Base-by-base conservation (phyloP, 148 eudicot species). In the Spergularia marina region DNA sequence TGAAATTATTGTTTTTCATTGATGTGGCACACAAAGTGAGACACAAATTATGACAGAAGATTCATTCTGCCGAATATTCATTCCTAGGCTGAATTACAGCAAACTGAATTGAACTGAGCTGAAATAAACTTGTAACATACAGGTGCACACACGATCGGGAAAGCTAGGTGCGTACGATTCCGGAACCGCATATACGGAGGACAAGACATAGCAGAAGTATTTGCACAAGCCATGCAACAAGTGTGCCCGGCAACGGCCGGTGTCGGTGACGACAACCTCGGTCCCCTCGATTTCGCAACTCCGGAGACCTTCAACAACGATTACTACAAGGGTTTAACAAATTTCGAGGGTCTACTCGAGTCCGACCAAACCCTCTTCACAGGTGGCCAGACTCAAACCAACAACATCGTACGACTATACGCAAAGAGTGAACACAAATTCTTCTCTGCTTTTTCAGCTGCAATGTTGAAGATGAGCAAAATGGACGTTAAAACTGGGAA, bases 131-230 rank as follows among this genome's bases (percentile, higher is more conserved):
- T 3, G 2, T 2, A 5, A 16, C 23, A 6, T 7, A 40, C 16
- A 75, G 78, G 78, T 13, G 71, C 70, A 13, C 80, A 78, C 71
- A 78, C 80, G 21, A 51, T 71, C 30, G 80, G 80, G 1, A 64
- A 62, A 71, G 80, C 80, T 36, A 62, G 80, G 30, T 77, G 80
- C 55, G 13, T 53, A 70, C 70, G 75, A 1, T 77, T 77, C 64
- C 70, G 80, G 4, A 64, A 77, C 40, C 75, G 70, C 16, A 72
- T 72, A 55, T 77, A 77, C 53, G 21, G 15, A 2, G 80, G 71
- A 17, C 10, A n/a, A 20, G 71, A 77, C 71, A 77, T 77, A 53
- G 57, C 10, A 7, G 7, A 68, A 0, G 10, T 17, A 0, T 54
- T 63, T 23, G 80, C 74, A 7, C 52, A 58, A 53, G 25, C 68